These are phyloP conservation scores for Asterochloris sp. DNA, from an alignment of 139 green algal genomes.

Conservation along the genomic window DNA sequence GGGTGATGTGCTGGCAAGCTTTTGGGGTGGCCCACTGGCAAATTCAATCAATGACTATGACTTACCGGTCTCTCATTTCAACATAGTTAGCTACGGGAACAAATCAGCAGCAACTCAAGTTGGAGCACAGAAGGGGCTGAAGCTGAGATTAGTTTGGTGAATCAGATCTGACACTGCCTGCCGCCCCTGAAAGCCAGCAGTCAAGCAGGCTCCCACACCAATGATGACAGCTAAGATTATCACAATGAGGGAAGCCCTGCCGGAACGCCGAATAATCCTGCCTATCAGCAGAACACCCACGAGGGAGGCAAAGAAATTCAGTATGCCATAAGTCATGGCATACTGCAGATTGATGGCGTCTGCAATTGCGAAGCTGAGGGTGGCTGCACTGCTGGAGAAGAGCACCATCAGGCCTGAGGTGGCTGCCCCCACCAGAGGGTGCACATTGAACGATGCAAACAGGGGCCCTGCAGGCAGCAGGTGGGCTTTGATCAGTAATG, in stretches of 20 bases:
- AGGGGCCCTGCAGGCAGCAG: slow-evolving; percentile 10
- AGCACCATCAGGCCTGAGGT: slow-evolving; percentile 45
- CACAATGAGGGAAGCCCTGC: slow-evolving; percentile 27
- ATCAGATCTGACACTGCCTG: slow-evolving; percentile 15
- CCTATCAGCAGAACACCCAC: slow-evolving; percentile 10
- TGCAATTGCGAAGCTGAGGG: slow-evolving; percentile 30
- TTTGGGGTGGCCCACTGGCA: too few species aligned
- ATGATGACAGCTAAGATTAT: slow-evolving; percentile 29
- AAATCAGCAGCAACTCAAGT: too few species aligned
- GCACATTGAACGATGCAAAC: slow-evolving; percentile 30
- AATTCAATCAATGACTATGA: too few species aligned
- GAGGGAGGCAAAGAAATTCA: slow-evolving; percentile 6
- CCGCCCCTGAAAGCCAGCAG: slow-evolving; percentile 14
- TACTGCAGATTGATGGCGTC: slow-evolving; percentile 29
- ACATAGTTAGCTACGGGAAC: too few species aligned
- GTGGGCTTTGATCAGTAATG: too few species aligned
- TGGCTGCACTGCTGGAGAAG: slow-evolving; percentile 35
- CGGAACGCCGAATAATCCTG: slow-evolving; percentile 11
- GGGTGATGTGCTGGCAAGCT: too few species aligned
- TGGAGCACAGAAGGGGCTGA: slow-evolving; percentile 9
- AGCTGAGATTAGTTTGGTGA: neutral
- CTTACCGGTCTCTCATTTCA: too few species aligned
- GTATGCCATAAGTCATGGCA: slow-evolving; percentile 13
- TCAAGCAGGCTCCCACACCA: slow-evolving; percentile 21
- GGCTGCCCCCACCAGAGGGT: slow-evolving; percentile 32